Evolutionary conservation across 169 alveolate species (phyloP).

Genomic region (Perkinsus chesapeaki): DNA sequence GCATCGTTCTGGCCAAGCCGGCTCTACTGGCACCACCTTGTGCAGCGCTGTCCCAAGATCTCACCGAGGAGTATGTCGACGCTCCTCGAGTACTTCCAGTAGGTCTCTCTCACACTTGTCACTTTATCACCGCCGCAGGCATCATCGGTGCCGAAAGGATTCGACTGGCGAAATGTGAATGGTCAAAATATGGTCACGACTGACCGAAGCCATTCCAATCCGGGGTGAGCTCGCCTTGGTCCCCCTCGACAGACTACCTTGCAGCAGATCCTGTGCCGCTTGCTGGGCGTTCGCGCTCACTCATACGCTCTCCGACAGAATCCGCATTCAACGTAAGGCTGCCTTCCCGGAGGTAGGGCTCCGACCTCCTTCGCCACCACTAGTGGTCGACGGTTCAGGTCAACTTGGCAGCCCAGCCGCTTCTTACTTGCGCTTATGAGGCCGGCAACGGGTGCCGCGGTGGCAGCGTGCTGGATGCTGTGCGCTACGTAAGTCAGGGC

Average conservation of each 20-base stretch:
- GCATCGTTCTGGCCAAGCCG: neutral
- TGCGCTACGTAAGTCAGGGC: slow-evolving; percentile 22
- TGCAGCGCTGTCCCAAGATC: neutral
- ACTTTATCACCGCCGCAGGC: neutral
- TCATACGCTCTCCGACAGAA: slow-evolving; percentile 48
- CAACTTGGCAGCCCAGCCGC: slow-evolving; percentile 42
- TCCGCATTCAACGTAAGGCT: slow-evolving; percentile 50
- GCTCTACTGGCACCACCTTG: neutral
- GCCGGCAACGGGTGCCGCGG: slow-evolving; percentile 50
- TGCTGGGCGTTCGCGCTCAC: slow-evolving; percentile 17
- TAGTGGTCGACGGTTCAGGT: neutral
- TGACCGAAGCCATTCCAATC: neutral
- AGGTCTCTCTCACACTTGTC: neutral
- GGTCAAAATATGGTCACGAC: neutral
- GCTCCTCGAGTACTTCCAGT: neutral
- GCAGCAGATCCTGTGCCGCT: neutral
- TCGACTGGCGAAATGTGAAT: neutral
- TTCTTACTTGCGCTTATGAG: slow-evolving; percentile 38
- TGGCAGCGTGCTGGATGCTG: slow-evolving; percentile 38
- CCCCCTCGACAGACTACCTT: neutral
- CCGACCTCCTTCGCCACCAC: neutral
- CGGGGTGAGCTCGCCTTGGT: neutral
- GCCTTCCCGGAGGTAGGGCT: slow-evolving; percentile 42
- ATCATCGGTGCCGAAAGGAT: neutral
- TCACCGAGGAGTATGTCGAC: neutral